Evolutionary conservation across 768 basidiomycete species (phyloP), one percentile per base, ranked within the genome.

Genomic region (Tylopilus rubrobrunneus): DNA sequence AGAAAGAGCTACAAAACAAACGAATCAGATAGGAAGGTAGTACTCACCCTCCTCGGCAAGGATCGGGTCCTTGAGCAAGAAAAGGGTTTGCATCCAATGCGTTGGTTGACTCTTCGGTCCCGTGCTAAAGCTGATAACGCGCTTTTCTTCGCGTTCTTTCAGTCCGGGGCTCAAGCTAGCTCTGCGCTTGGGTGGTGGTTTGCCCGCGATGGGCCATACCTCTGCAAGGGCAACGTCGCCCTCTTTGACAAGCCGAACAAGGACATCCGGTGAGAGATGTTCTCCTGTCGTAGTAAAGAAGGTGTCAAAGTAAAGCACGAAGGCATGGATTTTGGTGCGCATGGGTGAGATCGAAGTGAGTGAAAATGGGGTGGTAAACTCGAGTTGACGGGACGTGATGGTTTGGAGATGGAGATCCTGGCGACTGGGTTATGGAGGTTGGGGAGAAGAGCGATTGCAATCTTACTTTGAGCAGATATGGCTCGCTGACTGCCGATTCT

Each of bases 21-120:
- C 49, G 23, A n/a, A 19, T 19, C 39, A 21, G 19, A 17, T 25
- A 10, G 31, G n/a, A 19, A 21, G 33, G n/a, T 23, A 15, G 2
- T 3, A 70, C 81, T 15, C 39, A 87, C 91, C 91, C 75, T 89
- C 85, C 4, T 80, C 78, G 2, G 89, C 84, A n/a, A 69, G 64
- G 49, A 98, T 80, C 0, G 92, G 89, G 51, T 93, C 84, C 44
- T 81, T 75, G 53, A 99, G 76, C 60, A 98, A 70, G 71, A 99
- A 97, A 3, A 92, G 62, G 0, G 96, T 93, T 66, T 99, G 96
- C 67, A 93, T 94, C 96, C 96, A 98, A 68, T 99, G 96, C 27
- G 95, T 98, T 10, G 91, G 84, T 23, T 82, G 81, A 53, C 90
- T 94, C 61, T 73, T 73, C 10, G 96, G 94, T 0, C 96, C 92